Evolutionary conservation across 2,329 filamentous ascomycete species (phyloP), one percentile per base, ranked within the genome.

Genomic region (Fonsecaea nubica): DNA sequence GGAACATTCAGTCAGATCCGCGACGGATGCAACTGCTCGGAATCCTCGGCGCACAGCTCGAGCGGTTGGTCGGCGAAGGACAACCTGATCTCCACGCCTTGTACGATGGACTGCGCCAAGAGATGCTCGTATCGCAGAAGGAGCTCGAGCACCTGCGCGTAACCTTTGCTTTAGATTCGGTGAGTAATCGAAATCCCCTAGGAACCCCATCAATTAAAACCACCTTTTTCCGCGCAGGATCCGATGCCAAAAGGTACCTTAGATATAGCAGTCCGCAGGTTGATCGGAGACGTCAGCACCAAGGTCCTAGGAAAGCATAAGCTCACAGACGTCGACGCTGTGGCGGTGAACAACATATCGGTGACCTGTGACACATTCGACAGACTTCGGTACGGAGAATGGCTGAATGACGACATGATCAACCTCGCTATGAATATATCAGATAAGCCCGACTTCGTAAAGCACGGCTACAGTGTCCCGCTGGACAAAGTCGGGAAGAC

Each of bases 401-500:
- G 57, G 66, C 63, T 74, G 21, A 65, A 74, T 63, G 65, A 33
- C 52, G 74, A 58, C 71, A 67, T 69, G 50, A 74, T 74, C 63
- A 33, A 63, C 18, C 68, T 65, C 35, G 65, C 66, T 65, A 68
- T 74, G 55, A 48, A 74, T 33, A 71, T 74, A 63, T 69, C 67
- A 25, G 66, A 75, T 67, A 71, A 69, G 68, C 69, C 69, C 21
- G 52, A 57, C 8, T 72, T 69, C 68, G 62, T 75, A 61, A 57
- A 55, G 57, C 58, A 74, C 36, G 62, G 63, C 67, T 25, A 66
- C 55, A 72, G 68, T 45, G 65, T 74, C 57, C 67, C 53, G 45
- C 62, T 74, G 40, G 58, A 74, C 58, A 52, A 71, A 52, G 63
- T 68, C 45, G 64, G 70, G 56, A 60, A 50, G 64, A 71, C 62